Base-by-base conservation (phyloP, 371 early-diverging fungal genomes). In the Mycotypha africana region DNA sequence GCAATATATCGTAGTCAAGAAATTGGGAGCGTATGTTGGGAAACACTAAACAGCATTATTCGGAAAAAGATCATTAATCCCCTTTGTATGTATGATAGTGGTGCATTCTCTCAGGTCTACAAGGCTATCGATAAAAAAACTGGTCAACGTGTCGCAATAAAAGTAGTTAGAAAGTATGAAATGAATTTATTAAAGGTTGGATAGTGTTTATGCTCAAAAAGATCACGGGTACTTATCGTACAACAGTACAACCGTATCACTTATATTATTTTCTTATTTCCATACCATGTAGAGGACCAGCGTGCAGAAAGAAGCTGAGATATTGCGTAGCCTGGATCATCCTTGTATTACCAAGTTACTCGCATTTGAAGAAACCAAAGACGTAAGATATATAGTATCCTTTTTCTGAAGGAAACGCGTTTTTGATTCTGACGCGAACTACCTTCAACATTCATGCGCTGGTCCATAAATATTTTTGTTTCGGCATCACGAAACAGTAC, bases 61-160 rank as follows among this genome's bases (percentile, higher is more conserved):
- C 10, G 6, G 15, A 23, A 41, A 23, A 9, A 42, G 19, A 20
- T 2, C 24, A 16, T 10, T 2, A 24, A 24, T 50, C 17, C 14
- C 25, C 11, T 35, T 17, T 24, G 31, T 14, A 24, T 47, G 44
- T 50, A 38, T 53, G 38, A 26, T 37, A 86, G 86, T 55, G 92
- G 92, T 40, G 92, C 91, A 12, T 92, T 90, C 65, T 86, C 89
- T 40, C 81, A 78, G 47, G 92, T 92, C 1, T 90, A 85, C 67
- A 73, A 79, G 45, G 91, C 86, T 4, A 61, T 74, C 22, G 75
- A 85, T 48, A 60, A 51, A 10, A 59, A 59, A 37, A 74, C 74
- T 4, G 69, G 76, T 17, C 60, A 76, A 20, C 61, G 76, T 36
- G 91, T 93, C 4, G 92, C 92, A 7, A 78, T 93, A 58, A 93